Evolutionary conservation across 768 basidiomycete genomes (phyloP), one percentile per base, ranked within the genome.

Genomic region (Suillus subalutaceus): DNA sequence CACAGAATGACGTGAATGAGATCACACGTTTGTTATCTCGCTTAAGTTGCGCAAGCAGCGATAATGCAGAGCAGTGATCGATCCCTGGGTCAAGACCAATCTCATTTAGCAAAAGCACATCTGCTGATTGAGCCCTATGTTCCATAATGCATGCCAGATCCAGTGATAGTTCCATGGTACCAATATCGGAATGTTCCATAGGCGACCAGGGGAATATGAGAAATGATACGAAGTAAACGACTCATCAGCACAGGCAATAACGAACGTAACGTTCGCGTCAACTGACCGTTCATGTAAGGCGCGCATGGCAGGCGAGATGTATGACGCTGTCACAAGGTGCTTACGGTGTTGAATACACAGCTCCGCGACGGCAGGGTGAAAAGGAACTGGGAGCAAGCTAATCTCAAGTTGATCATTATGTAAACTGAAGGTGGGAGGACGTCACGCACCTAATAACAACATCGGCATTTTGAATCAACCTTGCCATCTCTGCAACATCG

Each of bases 301-400:
- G 8, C 81, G 78, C 94, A 97, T 97, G 10, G 83, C 87, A 0
- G 85, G 84, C 1, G 93, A 93, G 68, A 92, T 89, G 73, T 98
- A 98, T 5, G 94, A 96, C 0, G 96, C 94, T 0, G 96, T 97
- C 62, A 98, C 87, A 64, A 98, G 83, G 68, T 96, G 91, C 67
- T 89, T 92, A 13, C 78, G 70, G 66, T 88, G 80, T 41, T 80
- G 68, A 59, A 98, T 88, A 71, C 96, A 97, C 0, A 87, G 70
- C 68, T 90, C 82, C 2, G 95, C 96, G 16, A 95, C 82, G 2
- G 74, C 68, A 13, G 87, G 80, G 69, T 98, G 96, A 71, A 95
- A 83, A 0, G 85, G 74, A 0, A 87, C 93, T 1, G 96, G 96
- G 2, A 97, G 81, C 66, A 97, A 80, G 74, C 96, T 97, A 71